These are phyloP conservation scores for Podosphaera aphanis DNA, from an alignment of 2,329 filamentous ascomycete genomes.

Conservation along the genomic window DNA sequence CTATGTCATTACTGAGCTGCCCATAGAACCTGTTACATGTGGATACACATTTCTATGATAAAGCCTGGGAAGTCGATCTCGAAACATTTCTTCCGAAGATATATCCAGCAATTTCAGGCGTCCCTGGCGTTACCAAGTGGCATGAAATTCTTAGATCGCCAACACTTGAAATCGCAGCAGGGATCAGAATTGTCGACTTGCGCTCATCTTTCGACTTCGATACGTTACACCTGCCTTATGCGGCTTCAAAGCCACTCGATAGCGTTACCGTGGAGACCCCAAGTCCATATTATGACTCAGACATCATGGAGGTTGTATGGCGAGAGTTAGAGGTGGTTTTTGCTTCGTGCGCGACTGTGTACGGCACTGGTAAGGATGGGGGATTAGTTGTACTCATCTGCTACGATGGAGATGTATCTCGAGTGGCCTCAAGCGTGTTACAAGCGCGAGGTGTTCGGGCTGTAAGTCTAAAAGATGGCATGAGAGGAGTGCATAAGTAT, in stretches of 20 bases:
- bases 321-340: background rate
- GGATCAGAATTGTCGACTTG: background rate
- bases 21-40: background rate
- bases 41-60: background rate
- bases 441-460: background rate
- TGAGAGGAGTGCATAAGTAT: too few relatives aligned
- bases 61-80: background rate
- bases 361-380: background rate
- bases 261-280: background rate
- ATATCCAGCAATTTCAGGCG: background rate
- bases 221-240: background rate
- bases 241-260: background rate
- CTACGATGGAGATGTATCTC: constrained; percentile 2
- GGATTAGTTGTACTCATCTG: background rate
- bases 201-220: constrained; percentile 1
- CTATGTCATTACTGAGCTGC: background rate
- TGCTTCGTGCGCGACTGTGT: background rate
- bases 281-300: background rate
- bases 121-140: background rate
- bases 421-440: background rate
- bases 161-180: background rate
- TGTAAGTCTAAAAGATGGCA: background rate
- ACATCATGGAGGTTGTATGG: constrained; percentile 1
- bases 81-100: background rate
- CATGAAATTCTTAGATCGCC: background rate